Conservation (phyloP, 2,329 filamentous ascomycete species). For the Sporothrix euskadiensis region DNA sequence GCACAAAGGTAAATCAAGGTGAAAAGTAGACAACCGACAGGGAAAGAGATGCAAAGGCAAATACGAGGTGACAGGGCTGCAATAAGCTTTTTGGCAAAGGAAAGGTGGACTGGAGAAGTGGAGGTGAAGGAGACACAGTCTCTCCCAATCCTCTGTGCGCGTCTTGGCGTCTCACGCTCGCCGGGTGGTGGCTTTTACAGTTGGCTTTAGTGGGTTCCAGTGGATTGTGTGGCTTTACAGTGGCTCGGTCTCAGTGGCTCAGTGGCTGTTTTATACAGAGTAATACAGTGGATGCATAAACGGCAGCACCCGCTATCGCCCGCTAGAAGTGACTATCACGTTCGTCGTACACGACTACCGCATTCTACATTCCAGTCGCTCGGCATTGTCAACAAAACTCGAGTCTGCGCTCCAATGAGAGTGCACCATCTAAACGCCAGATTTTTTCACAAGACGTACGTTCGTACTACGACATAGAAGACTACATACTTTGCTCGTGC, state of each 20-base stretch:
- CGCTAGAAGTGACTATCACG: background rate
- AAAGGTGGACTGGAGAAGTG: background rate
- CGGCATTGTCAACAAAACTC: background rate
- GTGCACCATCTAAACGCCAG: background rate
- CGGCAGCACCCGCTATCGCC: background rate
- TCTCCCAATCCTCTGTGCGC: background rate
- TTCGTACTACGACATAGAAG: too few species aligned
- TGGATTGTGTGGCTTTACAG: too few species aligned
- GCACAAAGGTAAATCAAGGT: background rate
- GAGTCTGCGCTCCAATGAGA: background rate
- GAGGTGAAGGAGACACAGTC: background rate
- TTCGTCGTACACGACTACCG: slow-evolving; percentile 8
- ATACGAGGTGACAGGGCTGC: background rate
- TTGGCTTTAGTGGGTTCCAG: background rate
- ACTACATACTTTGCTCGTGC: background rate
- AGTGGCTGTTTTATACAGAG: background rate
- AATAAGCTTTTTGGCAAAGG: background rate
- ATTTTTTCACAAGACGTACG: background rate
- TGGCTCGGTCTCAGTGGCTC: too few species aligned
- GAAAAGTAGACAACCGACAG: background rate
- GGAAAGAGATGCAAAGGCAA: background rate
- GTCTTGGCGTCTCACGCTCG: background rate
- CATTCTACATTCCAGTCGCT: background rate
- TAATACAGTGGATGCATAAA: background rate
- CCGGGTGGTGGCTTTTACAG: background rate